Base-by-base conservation (phyloP, 2,329 filamentous ascomycete species). In the Coniochaeta sp. region DNA sequence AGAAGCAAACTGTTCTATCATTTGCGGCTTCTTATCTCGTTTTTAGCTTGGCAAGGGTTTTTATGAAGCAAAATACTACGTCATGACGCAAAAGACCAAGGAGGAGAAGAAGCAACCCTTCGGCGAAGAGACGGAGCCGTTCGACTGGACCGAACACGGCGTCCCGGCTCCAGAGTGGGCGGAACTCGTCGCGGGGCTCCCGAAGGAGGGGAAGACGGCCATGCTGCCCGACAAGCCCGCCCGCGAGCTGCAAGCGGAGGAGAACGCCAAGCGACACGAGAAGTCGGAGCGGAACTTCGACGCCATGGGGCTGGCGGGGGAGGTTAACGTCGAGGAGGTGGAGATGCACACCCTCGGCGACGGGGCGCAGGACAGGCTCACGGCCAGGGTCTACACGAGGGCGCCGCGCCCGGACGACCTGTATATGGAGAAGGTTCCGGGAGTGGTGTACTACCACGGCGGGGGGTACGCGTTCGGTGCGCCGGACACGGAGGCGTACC, bases 391-490 rank as follows among this genome's bases (percentile, higher is more conserved):
- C 6, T 47, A 47, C 42, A 47, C 24, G 13, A 20, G 42, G 12
- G 8, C 10, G 6, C 12, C 20, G 42, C 27, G 27, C 42, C 22
- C 8, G 10, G 42, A 47, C 42, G 42, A 47, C 2, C 42, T 47
- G 13, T 14, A 10, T 4, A 20, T 47, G 22, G 42, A 47, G 22
- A 30, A 20, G 24, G 24, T 47, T 8, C 42, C 42, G 24, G 24
- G 24, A 8, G 42, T 47, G 4, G 42, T 47, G 42, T 47, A 47
- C 27, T 47, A 27, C 42, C 42, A 47, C 42, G 42, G 42, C 24
- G 24, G 42, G 24, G 24, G 6, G 2, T 27, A 30, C 42, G 24
- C 28, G 42, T 47, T 47, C 24, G 42, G 42, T 24, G 13, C 24
- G 27, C 42, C 42, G 2, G 42, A 47, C 22, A 47, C 42, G 42